Evolutionary conservation across 495 filamentous ascomycete genomes (phyloP), one percentile per base, ranked within the genome.

Genomic region (Lepidopterella palustris): DNA sequence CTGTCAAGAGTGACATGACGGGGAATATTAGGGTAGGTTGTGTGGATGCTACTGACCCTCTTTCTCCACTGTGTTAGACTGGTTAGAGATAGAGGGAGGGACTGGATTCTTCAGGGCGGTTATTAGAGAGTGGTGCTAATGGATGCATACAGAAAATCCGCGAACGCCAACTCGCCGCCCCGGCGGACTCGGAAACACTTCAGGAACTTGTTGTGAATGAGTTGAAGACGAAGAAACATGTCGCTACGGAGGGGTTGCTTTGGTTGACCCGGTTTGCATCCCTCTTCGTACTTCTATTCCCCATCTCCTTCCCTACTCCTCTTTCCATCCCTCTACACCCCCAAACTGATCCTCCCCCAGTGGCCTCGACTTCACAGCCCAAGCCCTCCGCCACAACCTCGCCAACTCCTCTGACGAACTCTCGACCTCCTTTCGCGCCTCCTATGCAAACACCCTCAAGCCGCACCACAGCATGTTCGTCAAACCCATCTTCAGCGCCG

Each of bases 21-120:
- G 89, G 89, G 69, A 98, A 98, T 71, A 83, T 98, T 72, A 89
- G 90, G 82, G 92, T 97, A 70, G n/a, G n/a, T n/a, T n/a, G n/a
- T 57, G 73, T 1, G 6, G 3, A n/a, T 40, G 13, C 25, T 35
- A 11, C 27, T 20, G n/a, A 25, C 21, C 21, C 40, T 60, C 26
- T 21, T 28, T 11, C 35, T n/a, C n/a, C n/a, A n/a, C n/a, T n/a
- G n/a, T n/a, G n/a, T n/a, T n/a, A n/a, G n/a, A n/a, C n/a, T n/a
- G n/a, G n/a, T n/a, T n/a, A n/a, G n/a, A n/a, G n/a, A n/a, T n/a
- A n/a, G n/a, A n/a, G n/a, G n/a, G n/a, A n/a, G n/a, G n/a, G n/a
- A n/a, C n/a, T n/a, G n/a, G n/a, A n/a, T n/a, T n/a, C n/a, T n/a
- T n/a, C n/a, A n/a, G n/a, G n/a, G n/a, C n/a, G n/a, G n/a, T n/a